phyloP scores from a whole-genome alignment of 164 flowering plant genomes.

The Stephania yunnanensis region DNA sequence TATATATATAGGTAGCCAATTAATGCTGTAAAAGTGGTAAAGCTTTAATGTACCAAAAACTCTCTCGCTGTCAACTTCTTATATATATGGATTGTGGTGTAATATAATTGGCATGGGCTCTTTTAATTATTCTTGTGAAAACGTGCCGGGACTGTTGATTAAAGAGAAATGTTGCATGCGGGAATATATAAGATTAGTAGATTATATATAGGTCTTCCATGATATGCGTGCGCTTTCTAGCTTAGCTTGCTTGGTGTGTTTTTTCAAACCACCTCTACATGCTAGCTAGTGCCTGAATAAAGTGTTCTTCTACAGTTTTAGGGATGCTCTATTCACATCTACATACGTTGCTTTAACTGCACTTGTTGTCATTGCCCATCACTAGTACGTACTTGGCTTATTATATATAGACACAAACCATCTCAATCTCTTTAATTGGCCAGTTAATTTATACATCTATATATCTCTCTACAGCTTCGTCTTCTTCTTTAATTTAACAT shows the following conservation, averaged over 20 bases:
- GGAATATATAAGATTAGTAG: slow-evolving; percentile 24
- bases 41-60: slow-evolving; percentile 32
- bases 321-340: background rate
- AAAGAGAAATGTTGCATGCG: slow-evolving; percentile 41
- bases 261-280: too few species aligned
- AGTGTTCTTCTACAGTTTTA: background rate
- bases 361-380: background rate
- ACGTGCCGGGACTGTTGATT: slow-evolving; percentile 26
- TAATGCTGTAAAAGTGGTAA: slow-evolving; percentile 14
- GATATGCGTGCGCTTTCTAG: slow-evolving; percentile 23
- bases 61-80: background rate
- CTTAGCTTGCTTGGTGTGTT: background rate
- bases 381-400: background rate
- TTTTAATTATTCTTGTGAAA: slow-evolving; percentile 20
- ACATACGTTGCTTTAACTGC: background rate
- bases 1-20: background rate
- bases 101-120: background rate
- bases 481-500: too few species aligned
- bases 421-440: background rate
- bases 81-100: background rate
- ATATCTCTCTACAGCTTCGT: too few species aligned
- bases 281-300: background rate
- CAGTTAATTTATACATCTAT: too few species aligned
- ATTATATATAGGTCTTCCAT: slow-evolving; percentile 7
- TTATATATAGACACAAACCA: background rate